phyloP scores from a whole-genome alignment of 805 yeast species.

The Candida taoyuanica region DNA sequence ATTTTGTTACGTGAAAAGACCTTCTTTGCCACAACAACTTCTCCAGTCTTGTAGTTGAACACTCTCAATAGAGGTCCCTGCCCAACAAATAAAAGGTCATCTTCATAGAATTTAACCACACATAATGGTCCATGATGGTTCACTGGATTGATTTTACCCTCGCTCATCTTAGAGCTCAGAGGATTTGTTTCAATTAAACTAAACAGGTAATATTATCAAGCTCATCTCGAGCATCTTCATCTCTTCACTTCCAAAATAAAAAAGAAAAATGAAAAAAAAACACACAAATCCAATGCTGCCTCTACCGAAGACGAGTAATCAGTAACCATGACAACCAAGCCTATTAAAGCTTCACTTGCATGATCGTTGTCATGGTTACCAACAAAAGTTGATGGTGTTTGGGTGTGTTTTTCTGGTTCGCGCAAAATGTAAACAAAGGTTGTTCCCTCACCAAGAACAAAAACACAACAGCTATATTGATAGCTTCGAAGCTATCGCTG shows the following conservation, averaged over 20 bases:
- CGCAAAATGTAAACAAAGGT: constrained; percentile 5
- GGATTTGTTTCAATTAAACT: background rate
- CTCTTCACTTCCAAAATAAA: too few species aligned
- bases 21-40: constrained; percentile 35
- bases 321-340: background rate
- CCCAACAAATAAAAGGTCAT: constrained; percentile 50
- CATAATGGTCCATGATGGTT: constrained; percentile 19
- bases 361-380: constrained; percentile 5
- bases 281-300: background rate
- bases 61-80: constrained; percentile 65
- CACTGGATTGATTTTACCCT: constrained; percentile 7
- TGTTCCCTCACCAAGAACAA: too few species aligned
- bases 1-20: constrained; percentile 72
- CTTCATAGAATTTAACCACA: constrained; percentile 20
- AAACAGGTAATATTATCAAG: background rate
- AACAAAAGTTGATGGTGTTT: constrained; percentile 1
- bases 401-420: constrained; percentile 2
- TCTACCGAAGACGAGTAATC: background rate
- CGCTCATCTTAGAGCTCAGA: background rate
- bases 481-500: too few species aligned
- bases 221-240: background rate
- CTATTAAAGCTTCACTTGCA: background rate
- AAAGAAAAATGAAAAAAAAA: constrained; percentile 2
- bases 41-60: constrained; percentile 40
- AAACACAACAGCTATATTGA: background rate